Evolutionary conservation across 345 rosid genomes (phyloP), one percentile per base, ranked within the genome.

Genomic region (Bretschneidera sinensis): DNA sequence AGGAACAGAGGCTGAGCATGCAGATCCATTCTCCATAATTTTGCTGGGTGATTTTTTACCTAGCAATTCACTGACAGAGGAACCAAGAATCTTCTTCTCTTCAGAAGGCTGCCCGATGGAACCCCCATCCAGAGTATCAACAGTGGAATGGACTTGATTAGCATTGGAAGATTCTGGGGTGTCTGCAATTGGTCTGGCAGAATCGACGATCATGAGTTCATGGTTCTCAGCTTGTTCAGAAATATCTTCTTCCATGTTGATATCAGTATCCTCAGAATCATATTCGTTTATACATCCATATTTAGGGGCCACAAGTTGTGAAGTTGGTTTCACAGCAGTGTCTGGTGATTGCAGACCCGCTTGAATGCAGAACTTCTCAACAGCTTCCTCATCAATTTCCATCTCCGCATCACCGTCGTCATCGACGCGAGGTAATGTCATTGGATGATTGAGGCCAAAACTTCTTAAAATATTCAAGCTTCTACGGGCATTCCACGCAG

Each of bases 321-420:
- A 43, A 34, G 71, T 52, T 62, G 78, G 65, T 43, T 65, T 55
- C 15, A 62, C 34, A 45, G 51, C 72, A 65, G 60, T 24, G 14
- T 69, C 76, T 54, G 78, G 67, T 69, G 83, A 74, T 61, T 69
- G 82, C 68, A 78, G 57, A 49, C 78, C 81, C 53, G 81, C 85
- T 28, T 83, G 85, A 62, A 69, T 68, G 66, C 85, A 85, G 55
- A 86, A 81, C 73, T 77, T 84, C 83, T 88, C 99, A 54, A 95
- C 91, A 64, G 88, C 96, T 65, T 86, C 88, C 71, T 95, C 99
- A 61, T 91, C 99, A 67, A 95, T 89, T 88, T 95, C 98, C 99
- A 95, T 95, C 79, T 88, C 97, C 76, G 82, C 90, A 64, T 95
- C 99, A 20, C 98, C 88, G 59, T 95, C 99, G 65, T 86, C 90